These are phyloP conservation scores for Rauvolfia tetraphylla DNA, from an alignment of 257 asterid species.

Conservation along the genomic window DNA sequence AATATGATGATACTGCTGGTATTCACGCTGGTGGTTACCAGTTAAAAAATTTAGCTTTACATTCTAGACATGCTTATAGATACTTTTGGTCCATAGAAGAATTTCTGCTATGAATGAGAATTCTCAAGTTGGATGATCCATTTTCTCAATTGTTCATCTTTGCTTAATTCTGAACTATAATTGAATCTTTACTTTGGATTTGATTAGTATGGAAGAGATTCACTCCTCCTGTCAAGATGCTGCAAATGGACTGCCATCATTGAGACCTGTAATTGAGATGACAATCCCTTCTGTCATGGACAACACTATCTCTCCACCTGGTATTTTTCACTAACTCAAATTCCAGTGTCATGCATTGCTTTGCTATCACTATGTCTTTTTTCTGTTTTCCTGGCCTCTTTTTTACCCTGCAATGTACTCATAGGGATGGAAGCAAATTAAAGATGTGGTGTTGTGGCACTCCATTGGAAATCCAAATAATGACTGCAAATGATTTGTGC, in stretches of 20 bases:
- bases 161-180: not conserved
- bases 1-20: not conserved
- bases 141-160: not conserved
- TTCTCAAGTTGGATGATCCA: not conserved
- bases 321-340: constrained; percentile 30
- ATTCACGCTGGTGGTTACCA: not conserved
- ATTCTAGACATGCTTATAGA: not conserved
- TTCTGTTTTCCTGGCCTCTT: not conserved
- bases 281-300: constrained; percentile 91
- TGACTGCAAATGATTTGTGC: not conserved
- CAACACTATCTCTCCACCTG: constrained; percentile 83
- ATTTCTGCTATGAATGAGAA: not conserved
- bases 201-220: constrained; percentile 77
- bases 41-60: not conserved
- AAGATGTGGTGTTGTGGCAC: not conserved
- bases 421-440: not conserved
- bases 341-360: not conserved
- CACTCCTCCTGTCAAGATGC: constrained; percentile 74
- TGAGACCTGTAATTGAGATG: constrained; percentile 92
- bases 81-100: not conserved
- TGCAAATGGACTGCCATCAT: constrained; percentile 72
- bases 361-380: not conserved
- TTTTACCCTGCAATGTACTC: not conserved
- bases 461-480: not conserved
- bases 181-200: constrained; percentile 12